Conservation (phyloP, 345 rosid species). For the Stellera chamaejasme region DNA sequence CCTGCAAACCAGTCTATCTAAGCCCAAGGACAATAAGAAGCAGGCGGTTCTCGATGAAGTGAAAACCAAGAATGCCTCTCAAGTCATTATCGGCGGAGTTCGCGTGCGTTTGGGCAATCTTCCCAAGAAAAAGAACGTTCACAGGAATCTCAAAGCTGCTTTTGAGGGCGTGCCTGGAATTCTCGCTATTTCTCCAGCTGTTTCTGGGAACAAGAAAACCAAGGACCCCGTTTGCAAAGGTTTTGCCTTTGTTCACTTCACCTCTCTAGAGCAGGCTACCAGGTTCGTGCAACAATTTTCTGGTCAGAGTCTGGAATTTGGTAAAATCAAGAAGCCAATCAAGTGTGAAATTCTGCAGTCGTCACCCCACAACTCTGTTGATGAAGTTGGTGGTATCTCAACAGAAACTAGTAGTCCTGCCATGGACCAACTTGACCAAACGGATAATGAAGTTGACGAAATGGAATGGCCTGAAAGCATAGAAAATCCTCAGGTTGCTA, state of each 20-base stretch:
- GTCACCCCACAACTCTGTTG: conserved; percentile 18
- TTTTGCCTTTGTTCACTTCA: conserved; percentile 69
- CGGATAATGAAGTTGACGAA: conserved; percentile 21
- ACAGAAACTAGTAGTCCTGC: conserved; percentile 16
- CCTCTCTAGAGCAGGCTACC: conserved; percentile 46
- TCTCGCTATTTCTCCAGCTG: conserved; percentile 52
- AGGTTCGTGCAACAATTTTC: conserved; percentile 65
- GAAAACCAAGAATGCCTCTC: conserved; percentile 21
- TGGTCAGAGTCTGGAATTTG: conserved; percentile 46
- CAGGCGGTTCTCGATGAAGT: conserved; percentile 22
- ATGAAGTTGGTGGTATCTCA: conserved; percentile 1
- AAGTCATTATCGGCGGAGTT: conserved; percentile 34
- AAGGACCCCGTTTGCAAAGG: conserved; percentile 86
- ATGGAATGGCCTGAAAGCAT: conserved; percentile 20
- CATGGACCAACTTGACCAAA: conserved; percentile 14
- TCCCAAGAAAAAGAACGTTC: conserved; percentile 90
- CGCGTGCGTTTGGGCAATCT: conserved; percentile 59
- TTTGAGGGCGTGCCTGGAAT: conserved; percentile 61
- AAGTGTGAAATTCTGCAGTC: conserved; percentile 44
- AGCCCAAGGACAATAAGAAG: conserved; percentile 47
- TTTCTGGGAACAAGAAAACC: conserved; percentile 79
- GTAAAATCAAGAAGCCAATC: conserved; percentile 66
- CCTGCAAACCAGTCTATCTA: conserved; percentile 55
- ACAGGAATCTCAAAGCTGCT: conserved; percentile 66
- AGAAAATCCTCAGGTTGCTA: conserved; percentile 23